A percentile compares a stretch with the other conserved stretches of the same genome.
Conservation (phyloP, 805 yeast genomes). For the Suhomyces emberorum region DNA sequence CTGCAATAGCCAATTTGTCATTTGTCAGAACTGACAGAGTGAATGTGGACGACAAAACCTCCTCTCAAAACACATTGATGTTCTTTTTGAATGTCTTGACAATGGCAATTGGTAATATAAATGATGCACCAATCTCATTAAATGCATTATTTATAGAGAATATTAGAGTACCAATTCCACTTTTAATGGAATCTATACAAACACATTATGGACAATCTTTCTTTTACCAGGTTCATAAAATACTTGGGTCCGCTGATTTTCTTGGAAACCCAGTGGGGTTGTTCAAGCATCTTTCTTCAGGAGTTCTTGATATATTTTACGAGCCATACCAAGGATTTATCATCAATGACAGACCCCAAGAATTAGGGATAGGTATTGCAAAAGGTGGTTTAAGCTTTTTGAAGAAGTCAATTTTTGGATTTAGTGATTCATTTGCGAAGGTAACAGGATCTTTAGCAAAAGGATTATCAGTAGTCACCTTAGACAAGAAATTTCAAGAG, state of each 20-base stretch:
- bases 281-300: constrained; percentile 89
- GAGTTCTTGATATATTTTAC: constrained; percentile 93
- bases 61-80: constrained; percentile 63
- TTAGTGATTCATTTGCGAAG: constrained; percentile 89
- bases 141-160: constrained; percentile 87
- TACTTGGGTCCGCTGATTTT: constrained; percentile 93
- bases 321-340: constrained; percentile 97
- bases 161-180: constrained; percentile 78
- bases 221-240: constrained; percentile 85
- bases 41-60: constrained; percentile 57
- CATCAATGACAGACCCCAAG: constrained; percentile 93
- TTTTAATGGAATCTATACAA: constrained; percentile 62
- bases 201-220: constrained; percentile 92
- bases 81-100: constrained; percentile 82
- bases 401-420: constrained; percentile 91
- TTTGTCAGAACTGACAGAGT: constrained; percentile 85
- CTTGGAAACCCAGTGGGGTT: constrained; percentile 97
- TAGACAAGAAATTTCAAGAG: constrained; percentile 83
- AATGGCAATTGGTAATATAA: constrained; percentile 95
- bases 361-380: constrained; percentile 90
- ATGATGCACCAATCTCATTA: constrained; percentile 91
- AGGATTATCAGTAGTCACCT: constrained; percentile 85
- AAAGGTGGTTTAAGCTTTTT: constrained; percentile 94
- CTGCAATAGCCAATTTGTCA: constrained; percentile 81
- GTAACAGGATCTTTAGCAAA: constrained; percentile 93